Base-by-base conservation (phyloP, 345 rosid species). In the Crucihimalaya himalaica region DNA sequence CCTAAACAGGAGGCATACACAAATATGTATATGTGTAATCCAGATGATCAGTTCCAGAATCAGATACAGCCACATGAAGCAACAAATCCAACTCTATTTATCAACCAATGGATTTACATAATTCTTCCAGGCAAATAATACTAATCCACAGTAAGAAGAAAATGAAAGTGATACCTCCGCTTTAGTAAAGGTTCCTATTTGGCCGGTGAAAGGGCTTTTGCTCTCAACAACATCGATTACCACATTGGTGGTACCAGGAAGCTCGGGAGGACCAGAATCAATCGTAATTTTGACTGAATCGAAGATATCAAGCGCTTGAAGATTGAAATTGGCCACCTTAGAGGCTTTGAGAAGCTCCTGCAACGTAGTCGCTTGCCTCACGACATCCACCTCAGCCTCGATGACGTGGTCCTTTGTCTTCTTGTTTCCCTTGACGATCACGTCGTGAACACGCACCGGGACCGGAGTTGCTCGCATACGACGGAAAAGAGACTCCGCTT, bases 201-300 rank as follows among this genome's bases (percentile, higher is more conserved):
- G 87, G 21, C 88, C 96, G 1, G 90, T 65, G 31, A 90, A 14
- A 2, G 87, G 90, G 71, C 72, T 85, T 56, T 46, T 66, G 39
- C 86, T 76, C 85, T 95, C 99, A 27, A 79, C 86, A 50, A 95
- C 94, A 40, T 89, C 76, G 50, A 90, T 81, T 7, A 92, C 71
- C 27, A 90, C 97, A 71, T 86, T 90, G 35, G 90, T 85, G 11
- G 97, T 85, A n/a, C 89, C 98, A 6, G 99, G 92, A 20, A 95
- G 87, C 86, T 92, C 98, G 18, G 81, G 84, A 31, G 99, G 99
- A 14, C 96, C 98, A 6, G 94, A 79, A 74, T 92, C 97, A 50
- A 90, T 90, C 45, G 85, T 88, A 20, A 95, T 87, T 43, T 62
- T 87, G 7, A 87, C 91, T 5, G 98, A 89, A 76, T 92, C 92